Percentiles rank a stretch among this genome's conserved stretches.
These are phyloP conservation scores for Penicillium goetzii DNA, from an alignment of 495 filamentous ascomycete species.

Conservation along the genomic window DNA sequence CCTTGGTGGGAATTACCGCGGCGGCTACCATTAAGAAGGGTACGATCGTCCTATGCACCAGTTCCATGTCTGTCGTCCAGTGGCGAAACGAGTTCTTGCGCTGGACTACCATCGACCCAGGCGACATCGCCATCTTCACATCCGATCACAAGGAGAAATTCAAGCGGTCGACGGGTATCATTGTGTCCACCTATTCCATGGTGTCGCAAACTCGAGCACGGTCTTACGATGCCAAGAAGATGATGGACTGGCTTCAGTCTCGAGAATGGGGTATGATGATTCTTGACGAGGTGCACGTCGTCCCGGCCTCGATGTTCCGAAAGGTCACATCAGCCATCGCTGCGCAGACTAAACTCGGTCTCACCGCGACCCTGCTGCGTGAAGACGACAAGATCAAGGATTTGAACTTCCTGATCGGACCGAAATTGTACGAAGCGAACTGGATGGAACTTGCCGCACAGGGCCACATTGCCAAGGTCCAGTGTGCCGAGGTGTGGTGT, in stretches of 20 bases:
- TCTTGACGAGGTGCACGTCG: slow-evolving; percentile 97
- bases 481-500: slow-evolving; percentile 99
- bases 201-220: slow-evolving; percentile 84
- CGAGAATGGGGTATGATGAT: slow-evolving; percentile 99
- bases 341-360: slow-evolving; percentile 92
- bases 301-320: slow-evolving; percentile 93
- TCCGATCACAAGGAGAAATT: slow-evolving; percentile 93
- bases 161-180: slow-evolving; percentile 85
- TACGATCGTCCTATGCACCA: slow-evolving; percentile 92
- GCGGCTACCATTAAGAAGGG: slow-evolving; percentile 98
- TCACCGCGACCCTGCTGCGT: slow-evolving; percentile 91
- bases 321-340: slow-evolving; percentile 89
- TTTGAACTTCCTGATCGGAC: slow-evolving; percentile 96
- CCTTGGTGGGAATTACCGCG: slow-evolving; percentile 93
- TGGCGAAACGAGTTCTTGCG: slow-evolving; percentile 96
- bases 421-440: slow-evolving; percentile 97
- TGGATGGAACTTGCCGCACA: slow-evolving; percentile 99
- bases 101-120: slow-evolving; percentile 95
- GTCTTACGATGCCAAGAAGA: slow-evolving; percentile 91
- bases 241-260: slow-evolving; percentile 93
- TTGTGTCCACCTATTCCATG: slow-evolving; percentile 98
- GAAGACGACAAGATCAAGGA: slow-evolving; percentile 99
- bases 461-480: slow-evolving; percentile 95
- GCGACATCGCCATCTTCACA: slow-evolving; percentile 93
- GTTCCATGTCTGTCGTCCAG: slow-evolving; percentile 96